Conservation (phyloP, 441 rosid genomes). For the Adansonia grandidieri region DNA sequence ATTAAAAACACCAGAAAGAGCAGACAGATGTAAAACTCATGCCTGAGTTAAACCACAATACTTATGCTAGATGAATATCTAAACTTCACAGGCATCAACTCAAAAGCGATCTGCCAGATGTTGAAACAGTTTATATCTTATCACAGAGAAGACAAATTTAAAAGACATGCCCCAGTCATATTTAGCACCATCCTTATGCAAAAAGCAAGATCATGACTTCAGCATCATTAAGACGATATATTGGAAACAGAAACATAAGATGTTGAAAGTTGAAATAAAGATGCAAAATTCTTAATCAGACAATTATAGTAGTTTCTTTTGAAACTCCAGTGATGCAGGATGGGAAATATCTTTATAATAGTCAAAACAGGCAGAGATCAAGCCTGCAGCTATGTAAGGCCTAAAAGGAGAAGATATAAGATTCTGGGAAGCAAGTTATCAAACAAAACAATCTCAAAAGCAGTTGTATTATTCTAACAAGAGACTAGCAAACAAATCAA, state of each 20-base stretch:
- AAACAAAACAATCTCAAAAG: not conserved
- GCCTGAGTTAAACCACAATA: slow-evolving; percentile 10
- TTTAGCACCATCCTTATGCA: slow-evolving; percentile 21
- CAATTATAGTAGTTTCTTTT: slow-evolving; percentile 3
- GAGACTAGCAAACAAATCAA: not conserved
- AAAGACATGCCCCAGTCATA: not conserved
- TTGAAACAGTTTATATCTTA: not conserved
- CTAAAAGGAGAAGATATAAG: slow-evolving; percentile 7
- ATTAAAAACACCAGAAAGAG: slow-evolving; percentile 16
- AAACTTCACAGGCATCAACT: slow-evolving; percentile 22
- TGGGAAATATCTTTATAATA: slow-evolving; percentile 12
- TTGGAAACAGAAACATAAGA: slow-evolving; percentile 22
- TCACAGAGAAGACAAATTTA: slow-evolving; percentile 3
- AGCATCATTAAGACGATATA: slow-evolving; percentile 13
- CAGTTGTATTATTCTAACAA: slow-evolving; percentile 13
- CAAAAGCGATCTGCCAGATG: not conserved
- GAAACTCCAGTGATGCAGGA: slow-evolving; percentile 10
- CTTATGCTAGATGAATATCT: slow-evolving; percentile 13
- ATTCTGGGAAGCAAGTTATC: not conserved
- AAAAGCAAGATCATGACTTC: slow-evolving; percentile 15
- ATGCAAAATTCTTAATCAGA: slow-evolving; percentile 13
- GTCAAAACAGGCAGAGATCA: not conserved
- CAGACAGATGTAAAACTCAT: slow-evolving; percentile 10
- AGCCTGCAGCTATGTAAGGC: not conserved
- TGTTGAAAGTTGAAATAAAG: slow-evolving; percentile 6